A percentile compares a stretch with the other conserved stretches of the same genome.
Conservation (phyloP, 257 asterid genomes). For the Cruciata laevipes region DNA sequence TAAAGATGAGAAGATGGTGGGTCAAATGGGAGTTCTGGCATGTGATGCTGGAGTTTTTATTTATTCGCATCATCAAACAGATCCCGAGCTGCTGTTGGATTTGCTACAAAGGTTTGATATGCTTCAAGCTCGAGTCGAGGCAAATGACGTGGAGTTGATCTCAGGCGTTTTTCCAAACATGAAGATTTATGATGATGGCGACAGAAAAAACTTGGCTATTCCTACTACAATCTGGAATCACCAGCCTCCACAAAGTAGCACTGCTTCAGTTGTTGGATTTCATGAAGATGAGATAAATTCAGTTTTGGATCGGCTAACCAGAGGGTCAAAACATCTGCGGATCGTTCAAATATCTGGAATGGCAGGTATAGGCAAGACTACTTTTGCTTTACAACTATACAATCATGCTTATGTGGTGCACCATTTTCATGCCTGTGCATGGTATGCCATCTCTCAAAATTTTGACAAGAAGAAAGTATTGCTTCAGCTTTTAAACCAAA, state of each 20-base stretch:
- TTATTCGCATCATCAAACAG: not conserved
- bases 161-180: no score
- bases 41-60: not conserved
- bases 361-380: constrained; percentile 14
- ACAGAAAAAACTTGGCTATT: not conserved
- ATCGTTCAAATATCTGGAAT: constrained; percentile 4
- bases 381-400: not conserved
- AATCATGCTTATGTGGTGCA: not conserved
- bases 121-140: not conserved
- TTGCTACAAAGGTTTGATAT: not conserved
- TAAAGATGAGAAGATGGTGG: not conserved
- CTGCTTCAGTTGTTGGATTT: not conserved
- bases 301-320: not conserved
- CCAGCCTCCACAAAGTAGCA: constrained; percentile 2
- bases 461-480: not conserved
- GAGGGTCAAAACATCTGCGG: not conserved
- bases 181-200: not conserved
- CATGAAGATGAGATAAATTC: not conserved
- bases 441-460: not conserved
- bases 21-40: not conserved
- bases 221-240: constrained; percentile 11
- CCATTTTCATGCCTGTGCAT: not conserved
- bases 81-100: not conserved
- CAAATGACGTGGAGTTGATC: no score
- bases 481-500: not conserved